A percentile compares a stretch with the other conserved stretches of the same genome.
Conservation (phyloP, 1,284 basidiomycete genomes). For the Puccinia horiana region DNA sequence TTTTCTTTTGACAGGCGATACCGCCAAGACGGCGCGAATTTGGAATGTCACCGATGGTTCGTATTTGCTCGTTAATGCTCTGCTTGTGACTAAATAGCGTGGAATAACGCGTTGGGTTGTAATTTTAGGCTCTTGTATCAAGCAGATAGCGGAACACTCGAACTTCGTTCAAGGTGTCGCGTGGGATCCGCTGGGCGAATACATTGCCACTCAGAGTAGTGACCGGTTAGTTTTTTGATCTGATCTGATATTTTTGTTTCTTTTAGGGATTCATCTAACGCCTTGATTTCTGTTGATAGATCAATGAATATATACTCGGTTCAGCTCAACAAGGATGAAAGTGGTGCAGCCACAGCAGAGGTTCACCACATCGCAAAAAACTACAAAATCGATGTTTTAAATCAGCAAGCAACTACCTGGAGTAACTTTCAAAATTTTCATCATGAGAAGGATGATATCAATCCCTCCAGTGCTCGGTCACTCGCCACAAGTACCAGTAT, state of each 20-base stretch:
- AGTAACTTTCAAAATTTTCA: slow-evolving; percentile 28
- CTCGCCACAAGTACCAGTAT: slow-evolving; percentile 11
- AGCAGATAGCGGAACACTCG: slow-evolving; percentile 82
- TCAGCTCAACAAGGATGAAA: slow-evolving; percentile 46
- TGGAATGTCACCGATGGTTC: slow-evolving; percentile 75
- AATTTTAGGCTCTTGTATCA: slow-evolving; percentile 63
- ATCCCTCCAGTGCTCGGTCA: slow-evolving; percentile 9
- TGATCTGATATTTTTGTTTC: neutral
- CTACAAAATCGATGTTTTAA: slow-evolving; percentile 70
- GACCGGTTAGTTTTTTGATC: slow-evolving; percentile 66
- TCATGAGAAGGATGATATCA: slow-evolving; percentile 45
- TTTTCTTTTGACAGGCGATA: slow-evolving; percentile 89
- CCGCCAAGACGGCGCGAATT: slow-evolving; percentile 89
- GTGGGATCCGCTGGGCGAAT: slow-evolving; percentile 93
- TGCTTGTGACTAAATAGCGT: neutral
- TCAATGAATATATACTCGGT: slow-evolving; percentile 55
- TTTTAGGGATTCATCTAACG: neutral
- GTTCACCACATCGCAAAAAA: slow-evolving; percentile 83
- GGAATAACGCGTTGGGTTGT: neutral
- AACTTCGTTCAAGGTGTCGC: slow-evolving; percentile 96
- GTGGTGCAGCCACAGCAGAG: slow-evolving; percentile 65
- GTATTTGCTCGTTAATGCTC: slow-evolving; percentile 49
- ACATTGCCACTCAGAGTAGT: slow-evolving; percentile 88
- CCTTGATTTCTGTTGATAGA: slow-evolving; percentile 32
- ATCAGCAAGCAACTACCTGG: slow-evolving; percentile 66